A percentile compares a stretch with the other conserved stretches of the same genome.
phyloP scores from a whole-genome alignment of 2,329 filamentous ascomycete species.

The Helminthosporium solani region DNA sequence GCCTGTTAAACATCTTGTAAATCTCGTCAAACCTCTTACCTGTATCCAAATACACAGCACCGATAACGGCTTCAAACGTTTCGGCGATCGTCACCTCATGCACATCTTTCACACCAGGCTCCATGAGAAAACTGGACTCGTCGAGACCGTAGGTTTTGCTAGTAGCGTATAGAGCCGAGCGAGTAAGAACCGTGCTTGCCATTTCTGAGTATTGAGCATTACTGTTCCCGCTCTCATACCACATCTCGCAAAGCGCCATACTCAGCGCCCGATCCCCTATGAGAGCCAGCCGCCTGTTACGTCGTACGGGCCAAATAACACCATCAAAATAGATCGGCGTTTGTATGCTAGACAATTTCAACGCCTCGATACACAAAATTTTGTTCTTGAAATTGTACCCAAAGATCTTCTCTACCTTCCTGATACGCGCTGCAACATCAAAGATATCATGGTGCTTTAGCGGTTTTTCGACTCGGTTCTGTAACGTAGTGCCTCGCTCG shows the following conservation, averaged over 20 bases:
- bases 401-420: conserved; percentile 14
- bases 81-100: conserved; percentile 14
- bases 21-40: conserved; percentile 9
- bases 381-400: conserved; percentile 26
- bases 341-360: neutral
- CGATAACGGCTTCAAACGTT: conserved; percentile 23
- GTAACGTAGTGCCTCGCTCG: conserved; percentile 1
- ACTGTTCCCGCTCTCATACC: conserved; percentile 12
- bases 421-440: conserved; percentile 13
- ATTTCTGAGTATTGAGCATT: neutral
- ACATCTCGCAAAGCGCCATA: conserved; percentile 17
- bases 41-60: conserved; percentile 26
- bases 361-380: conserved; percentile 19
- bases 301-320: conserved; percentile 1
- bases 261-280: conserved; percentile 21
- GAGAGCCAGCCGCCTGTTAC: conserved; percentile 23
- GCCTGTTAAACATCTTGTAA: conserved; percentile 8
- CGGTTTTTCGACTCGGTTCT: conserved; percentile 8
- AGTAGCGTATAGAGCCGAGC: neutral
- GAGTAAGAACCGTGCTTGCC: too few relatives aligned
- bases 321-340: conserved; percentile 20
- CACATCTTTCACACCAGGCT: too few relatives aligned
- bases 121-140: conserved; percentile 6
- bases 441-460: conserved; percentile 14
- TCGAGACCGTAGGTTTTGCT: conserved; percentile 13